A percentile compares a stretch with the other conserved stretches of the same genome.
phyloP scores from a whole-genome alignment of 768 basidiomycete genomes.

The Termitomyces sp. region DNA sequence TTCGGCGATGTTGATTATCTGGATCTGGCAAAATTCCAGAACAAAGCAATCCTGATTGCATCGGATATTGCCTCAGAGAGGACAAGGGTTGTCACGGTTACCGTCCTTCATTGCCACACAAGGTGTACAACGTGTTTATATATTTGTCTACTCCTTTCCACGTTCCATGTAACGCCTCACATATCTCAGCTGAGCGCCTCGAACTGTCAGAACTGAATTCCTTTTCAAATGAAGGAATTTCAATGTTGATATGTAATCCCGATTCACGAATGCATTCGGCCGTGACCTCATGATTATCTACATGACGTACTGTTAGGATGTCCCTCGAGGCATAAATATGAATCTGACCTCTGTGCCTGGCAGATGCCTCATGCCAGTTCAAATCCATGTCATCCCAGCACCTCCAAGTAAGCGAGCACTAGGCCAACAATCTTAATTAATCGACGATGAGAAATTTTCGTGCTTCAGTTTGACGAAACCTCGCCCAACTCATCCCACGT shows the following conservation, averaged over 20 bases:
- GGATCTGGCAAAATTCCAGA: not conserved
- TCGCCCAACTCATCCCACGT: too few species aligned
- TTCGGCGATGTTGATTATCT: not conserved
- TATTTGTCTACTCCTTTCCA: not conserved
- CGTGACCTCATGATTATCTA: not conserved
- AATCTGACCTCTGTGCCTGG: not conserved
- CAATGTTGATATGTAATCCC: too few species aligned
- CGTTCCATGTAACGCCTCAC: not conserved
- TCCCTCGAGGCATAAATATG: not conserved
- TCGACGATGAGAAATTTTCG: not conserved
- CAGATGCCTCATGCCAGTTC: not conserved
- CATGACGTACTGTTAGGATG: not conserved
- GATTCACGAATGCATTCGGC: too few species aligned
- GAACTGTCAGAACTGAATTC: too few species aligned
- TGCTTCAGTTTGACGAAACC: too few species aligned
- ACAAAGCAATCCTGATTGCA: slow-evolving; percentile 7
- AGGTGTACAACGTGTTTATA: not conserved
- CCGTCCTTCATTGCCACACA: not conserved
- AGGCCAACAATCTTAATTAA: too few species aligned
- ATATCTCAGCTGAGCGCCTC: not conserved
- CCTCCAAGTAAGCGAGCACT: not conserved
- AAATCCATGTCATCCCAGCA: not conserved
- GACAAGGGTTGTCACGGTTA: slow-evolving; percentile 12
- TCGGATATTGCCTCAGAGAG: slow-evolving; percentile 4
- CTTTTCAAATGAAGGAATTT: too few species aligned